Evolutionary conservation across 495 filamentous ascomycete genomes (phyloP), one percentile per base, ranked within the genome.

Genomic region (Aspergillus indologenus): DNA sequence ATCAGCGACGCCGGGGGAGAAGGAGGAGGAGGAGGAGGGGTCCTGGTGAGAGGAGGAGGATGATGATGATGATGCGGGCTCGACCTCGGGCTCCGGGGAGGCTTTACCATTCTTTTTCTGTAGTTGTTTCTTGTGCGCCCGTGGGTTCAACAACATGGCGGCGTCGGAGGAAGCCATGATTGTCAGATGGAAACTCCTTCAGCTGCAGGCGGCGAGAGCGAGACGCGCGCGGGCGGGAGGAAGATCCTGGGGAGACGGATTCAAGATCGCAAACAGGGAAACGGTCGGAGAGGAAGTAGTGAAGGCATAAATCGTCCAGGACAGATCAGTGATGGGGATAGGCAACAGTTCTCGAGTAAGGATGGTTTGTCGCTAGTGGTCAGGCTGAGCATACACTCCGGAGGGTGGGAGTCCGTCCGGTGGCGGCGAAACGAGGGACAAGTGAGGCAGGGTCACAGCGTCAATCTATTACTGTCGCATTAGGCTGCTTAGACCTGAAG

Each of bases 91-190:
- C 31, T 61, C 17, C 50, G 58, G 52, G 55, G 52, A 11, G 19
- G 66, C 71, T 20, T 62, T 63, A 42, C 70, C 62, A 5, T 54
- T 31, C 44, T 62, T 55, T 12, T 58, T 42, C 14, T 57, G 55
- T 9, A 65, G 47, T 53, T 63, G 61, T 60, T 72, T 74, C 57
- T 65, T 73, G 60, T 72, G 71, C 45, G 59, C 68, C 59, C 72
- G 71, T 31, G 75, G 77, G 57, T 78, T 70, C 60, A 78, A 57
- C 34, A 78, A 68, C 74, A 78, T 75, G 29, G 74, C 73, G 26
- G 77, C 70, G 47, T 73, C 62, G 40, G 75, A 77, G 44, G 72
- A 77, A 40, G 71, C 74, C 77, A 79, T 78, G 61, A 19, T 66
- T 53, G 22, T 40, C 34, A 40, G 21, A 29, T 51, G 3, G 48